phyloP scores from a whole-genome alignment of 148 eudicot species.

The Chenopodium formosanum region DNA sequence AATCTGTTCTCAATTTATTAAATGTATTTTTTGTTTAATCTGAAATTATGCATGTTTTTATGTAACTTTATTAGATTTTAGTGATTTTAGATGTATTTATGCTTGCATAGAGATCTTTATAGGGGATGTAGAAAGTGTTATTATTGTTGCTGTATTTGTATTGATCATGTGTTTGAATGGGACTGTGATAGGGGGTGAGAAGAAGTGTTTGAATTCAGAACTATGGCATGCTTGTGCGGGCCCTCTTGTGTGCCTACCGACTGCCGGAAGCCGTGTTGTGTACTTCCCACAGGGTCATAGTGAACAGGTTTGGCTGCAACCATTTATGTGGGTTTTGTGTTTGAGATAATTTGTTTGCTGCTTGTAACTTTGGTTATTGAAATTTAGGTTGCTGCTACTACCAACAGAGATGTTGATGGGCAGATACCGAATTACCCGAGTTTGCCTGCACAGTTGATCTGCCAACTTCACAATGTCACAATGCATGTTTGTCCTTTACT shows the following conservation, averaged over 20 bases:
- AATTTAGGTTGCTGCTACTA: conserved; percentile 88
- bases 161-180: conserved; percentile 9
- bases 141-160: neutral
- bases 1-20: neutral
- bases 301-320: conserved; percentile 62
- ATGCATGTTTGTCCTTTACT: conserved; percentile 79
- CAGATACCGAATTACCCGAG: conserved; percentile 92
- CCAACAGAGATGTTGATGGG: conserved; percentile 79
- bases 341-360: conserved; percentile 7
- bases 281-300: conserved; percentile 99
- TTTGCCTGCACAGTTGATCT: conserved; percentile 82
- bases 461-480: conserved; percentile 95
- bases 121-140: neutral
- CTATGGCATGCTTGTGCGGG: conserved; percentile 99
- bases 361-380: conserved; percentile 20
- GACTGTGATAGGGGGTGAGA: conserved; percentile 56
- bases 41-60: neutral
- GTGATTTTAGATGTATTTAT: neutral
- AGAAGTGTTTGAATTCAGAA: conserved; percentile 84
- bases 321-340: neutral
- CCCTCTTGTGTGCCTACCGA: conserved; percentile 81
- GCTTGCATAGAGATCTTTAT: neutral
- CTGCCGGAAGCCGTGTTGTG: conserved; percentile 77
- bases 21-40: neutral
- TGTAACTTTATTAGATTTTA: neutral